phyloP scores from a whole-genome alignment of 1,284 basidiomycete species.

The Malassezia pachydermatis region DNA sequence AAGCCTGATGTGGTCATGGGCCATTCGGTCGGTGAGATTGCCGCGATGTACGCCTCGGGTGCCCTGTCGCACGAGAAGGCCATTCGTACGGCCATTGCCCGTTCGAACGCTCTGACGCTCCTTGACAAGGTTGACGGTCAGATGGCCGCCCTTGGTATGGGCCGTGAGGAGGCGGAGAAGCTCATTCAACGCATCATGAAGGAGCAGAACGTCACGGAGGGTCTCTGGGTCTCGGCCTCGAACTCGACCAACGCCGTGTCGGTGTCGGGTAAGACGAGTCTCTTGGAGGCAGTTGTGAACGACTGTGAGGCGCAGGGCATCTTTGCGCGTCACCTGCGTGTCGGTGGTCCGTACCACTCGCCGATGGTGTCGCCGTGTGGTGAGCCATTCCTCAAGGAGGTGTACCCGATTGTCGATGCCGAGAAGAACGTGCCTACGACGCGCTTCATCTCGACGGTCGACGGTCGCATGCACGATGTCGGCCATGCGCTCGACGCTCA shows the following conservation, averaged over 20 bases:
- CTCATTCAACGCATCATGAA: slow-evolving; percentile 12
- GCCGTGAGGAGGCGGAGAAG: slow-evolving; percentile 12
- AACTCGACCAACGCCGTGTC: slow-evolving; percentile 17
- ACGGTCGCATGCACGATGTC: slow-evolving; percentile 11
- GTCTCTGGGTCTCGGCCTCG: slow-evolving; percentile 17
- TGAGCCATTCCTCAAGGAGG: slow-evolving; percentile 17
- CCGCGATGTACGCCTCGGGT: slow-evolving; percentile 19
- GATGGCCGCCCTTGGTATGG: slow-evolving; percentile 18
- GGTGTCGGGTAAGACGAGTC: slow-evolving; percentile 14
- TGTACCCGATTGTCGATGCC: slow-evolving; percentile 16
- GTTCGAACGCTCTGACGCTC: slow-evolving; percentile 13
- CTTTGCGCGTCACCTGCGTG: slow-evolving; percentile 18
- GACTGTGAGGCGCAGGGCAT: slow-evolving; percentile 11
- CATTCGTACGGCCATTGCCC: slow-evolving; percentile 17
- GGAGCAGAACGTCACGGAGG: slow-evolving; percentile 2
- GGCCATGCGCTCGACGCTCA: slow-evolving; percentile 12
- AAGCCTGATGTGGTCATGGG: slow-evolving; percentile 17
- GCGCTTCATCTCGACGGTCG: slow-evolving; percentile 18
- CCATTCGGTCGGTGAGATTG: slow-evolving; percentile 22
- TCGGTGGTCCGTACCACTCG: slow-evolving; percentile 21
- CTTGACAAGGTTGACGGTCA: slow-evolving; percentile 15
- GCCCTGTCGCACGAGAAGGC: slow-evolving; percentile 14
- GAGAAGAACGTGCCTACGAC: slow-evolving; percentile 15
- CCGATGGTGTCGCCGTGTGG: slow-evolving; percentile 18
- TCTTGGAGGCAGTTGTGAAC: slow-evolving; percentile 12